phyloP scores from a whole-genome alignment of 106 monocot species.

The Hemerocallis citrina region DNA sequence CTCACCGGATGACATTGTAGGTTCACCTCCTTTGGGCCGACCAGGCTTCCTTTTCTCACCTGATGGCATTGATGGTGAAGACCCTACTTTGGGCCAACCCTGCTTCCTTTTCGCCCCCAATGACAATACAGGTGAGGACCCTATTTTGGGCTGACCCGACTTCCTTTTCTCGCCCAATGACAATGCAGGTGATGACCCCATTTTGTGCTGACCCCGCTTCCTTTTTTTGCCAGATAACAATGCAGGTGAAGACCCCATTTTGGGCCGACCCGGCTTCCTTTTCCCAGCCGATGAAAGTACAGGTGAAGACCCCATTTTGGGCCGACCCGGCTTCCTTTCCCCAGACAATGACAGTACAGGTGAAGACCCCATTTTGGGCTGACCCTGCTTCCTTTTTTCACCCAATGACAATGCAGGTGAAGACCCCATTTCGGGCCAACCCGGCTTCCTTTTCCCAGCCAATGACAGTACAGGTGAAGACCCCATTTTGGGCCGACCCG shows the following conservation, averaged over 20 bases:
- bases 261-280: background rate
- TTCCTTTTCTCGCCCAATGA: background rate
- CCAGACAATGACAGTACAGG: background rate
- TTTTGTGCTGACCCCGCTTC: background rate
- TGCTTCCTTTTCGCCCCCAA: background rate
- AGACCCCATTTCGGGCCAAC: background rate
- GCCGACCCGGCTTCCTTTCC: background rate
- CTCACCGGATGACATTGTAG: background rate
- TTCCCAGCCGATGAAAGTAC: background rate
- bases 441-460: conserved; percentile 2
- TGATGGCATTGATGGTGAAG: background rate
- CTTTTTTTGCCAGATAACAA: background rate
- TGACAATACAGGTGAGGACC: background rate
- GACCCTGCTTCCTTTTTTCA: background rate
- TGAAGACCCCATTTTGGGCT: conserved; percentile 1
- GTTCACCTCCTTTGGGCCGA: conserved; percentile 1
- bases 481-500: background rate
- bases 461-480: background rate
- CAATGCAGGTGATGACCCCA: background rate
- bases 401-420: background rate
- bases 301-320: background rate
- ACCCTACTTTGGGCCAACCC: background rate
- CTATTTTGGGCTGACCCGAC: background rate
- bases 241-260: background rate
- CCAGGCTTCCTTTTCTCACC: conserved; percentile 2